phyloP scores from a whole-genome alignment of 2,329 filamentous ascomycete genomes.

The Alternaria incomplexa region DNA sequence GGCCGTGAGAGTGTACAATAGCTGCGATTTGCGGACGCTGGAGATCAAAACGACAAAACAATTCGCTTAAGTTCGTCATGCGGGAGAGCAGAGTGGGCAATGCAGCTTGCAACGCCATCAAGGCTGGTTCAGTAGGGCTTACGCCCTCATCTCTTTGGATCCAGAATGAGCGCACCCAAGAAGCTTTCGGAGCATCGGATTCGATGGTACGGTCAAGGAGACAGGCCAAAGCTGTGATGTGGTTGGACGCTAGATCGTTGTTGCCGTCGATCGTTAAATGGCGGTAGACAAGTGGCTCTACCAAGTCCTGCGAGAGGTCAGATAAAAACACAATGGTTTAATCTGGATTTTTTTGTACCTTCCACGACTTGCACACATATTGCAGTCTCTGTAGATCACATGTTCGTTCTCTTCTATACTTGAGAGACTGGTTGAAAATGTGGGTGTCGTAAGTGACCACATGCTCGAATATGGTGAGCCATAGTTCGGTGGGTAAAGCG shows the following conservation, averaged over 20 bases:
- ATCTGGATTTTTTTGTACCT: background rate
- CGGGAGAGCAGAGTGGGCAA: background rate
- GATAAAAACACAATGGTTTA: background rate
- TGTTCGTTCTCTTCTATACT: background rate
- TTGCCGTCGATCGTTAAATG: background rate
- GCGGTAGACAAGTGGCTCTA: background rate
- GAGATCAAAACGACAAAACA: background rate
- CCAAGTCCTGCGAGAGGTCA: constrained; percentile 1
- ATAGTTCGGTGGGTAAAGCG: background rate
- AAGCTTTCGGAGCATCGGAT: background rate
- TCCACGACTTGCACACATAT: background rate
- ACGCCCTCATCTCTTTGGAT: background rate
- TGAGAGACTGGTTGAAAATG: constrained; percentile 1
- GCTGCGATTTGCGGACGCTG: background rate
- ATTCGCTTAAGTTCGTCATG: background rate
- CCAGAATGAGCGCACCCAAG: background rate
- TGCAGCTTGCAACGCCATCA: background rate
- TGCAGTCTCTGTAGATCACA: background rate
- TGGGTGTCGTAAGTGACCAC: background rate
- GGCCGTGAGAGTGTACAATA: background rate
- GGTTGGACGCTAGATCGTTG: background rate
- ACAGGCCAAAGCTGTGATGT: background rate
- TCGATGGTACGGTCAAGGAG: background rate
- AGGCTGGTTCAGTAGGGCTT: background rate
- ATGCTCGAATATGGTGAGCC: constrained; percentile 4